Evolutionary conservation across 148 eudicot species (phyloP), one percentile per base, ranked within the genome.

Genomic region (Chenopodium album): DNA sequence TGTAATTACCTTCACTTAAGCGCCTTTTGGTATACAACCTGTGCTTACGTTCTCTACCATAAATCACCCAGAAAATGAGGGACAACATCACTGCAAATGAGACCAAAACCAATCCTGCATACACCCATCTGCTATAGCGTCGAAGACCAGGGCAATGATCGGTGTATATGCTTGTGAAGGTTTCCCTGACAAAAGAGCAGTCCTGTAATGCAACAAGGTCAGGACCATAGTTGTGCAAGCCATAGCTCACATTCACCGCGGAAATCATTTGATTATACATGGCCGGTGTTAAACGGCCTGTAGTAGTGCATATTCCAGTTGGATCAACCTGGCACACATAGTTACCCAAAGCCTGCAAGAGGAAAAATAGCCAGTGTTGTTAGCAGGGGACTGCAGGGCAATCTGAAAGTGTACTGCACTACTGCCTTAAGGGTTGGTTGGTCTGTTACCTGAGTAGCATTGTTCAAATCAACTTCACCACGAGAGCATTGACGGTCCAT

Each of bases 31-130:
- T 88, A 65, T 85, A 91, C 31, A 92, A 82, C 62, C 62, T 19
- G 81, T 92, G 94, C 75, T 89, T 82, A 28, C 99, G 90, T 83
- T 94, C 99, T 81, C 98, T 80, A 11, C 97, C 97, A 70, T 90
- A 95, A 4, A 95, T 80, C 17, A 95, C 91, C 98, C 98, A 95
- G 81, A 91, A 93, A 59, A 90, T 71, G 26, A 95, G 90, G 16
- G 98, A 95, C 7, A 94, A 66, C 94, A 92, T 87, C 9, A 92
- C 98, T 50, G 98, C 87, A 64, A 60, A 79, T 22, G 95, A 91
- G 50, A 92, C 98, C 89, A 91, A 78, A 79, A 92, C 83, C 77
- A 95, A 83, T 20, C 99, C 99, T 0, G 84, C 56, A 79, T 92
- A 95, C 52, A 94, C 83, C 94, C 95, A 91, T 83, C 78, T 69